phyloP scores from a whole-genome alignment of 2,329 filamentous ascomycete species.

The Aureobasidium sp. region DNA sequence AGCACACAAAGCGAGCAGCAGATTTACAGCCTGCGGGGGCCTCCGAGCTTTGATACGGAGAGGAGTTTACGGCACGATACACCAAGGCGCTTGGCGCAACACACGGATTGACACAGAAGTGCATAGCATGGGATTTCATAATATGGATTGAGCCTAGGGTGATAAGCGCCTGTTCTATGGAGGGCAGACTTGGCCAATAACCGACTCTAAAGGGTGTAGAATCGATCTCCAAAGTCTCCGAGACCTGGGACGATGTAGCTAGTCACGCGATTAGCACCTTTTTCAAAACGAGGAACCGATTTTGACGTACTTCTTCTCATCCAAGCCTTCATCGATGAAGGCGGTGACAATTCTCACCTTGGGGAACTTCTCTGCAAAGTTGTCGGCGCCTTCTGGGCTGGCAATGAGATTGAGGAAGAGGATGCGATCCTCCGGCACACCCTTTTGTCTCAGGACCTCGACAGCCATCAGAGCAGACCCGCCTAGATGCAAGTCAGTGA shows the following conservation, averaged over 20 bases:
- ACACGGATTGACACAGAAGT: neutral
- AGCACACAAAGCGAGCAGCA: too few relatives aligned
- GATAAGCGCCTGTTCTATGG: neutral
- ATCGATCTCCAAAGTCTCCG: conserved; percentile 91
- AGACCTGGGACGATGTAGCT: conserved; percentile 94
- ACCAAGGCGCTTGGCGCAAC: conserved; percentile 3
- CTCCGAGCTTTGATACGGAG: conserved; percentile 8
- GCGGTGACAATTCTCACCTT: conserved; percentile 87
- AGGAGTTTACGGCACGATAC: conserved; percentile 11
- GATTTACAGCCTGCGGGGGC: neutral
- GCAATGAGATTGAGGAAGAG: conserved; percentile 95
- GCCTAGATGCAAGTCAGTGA: conserved; percentile 42
- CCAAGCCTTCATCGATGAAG: conserved; percentile 91
- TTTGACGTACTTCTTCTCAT: conserved; percentile 85
- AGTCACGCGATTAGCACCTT: conserved; percentile 28
- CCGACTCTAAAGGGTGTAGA: conserved; percentile 70
- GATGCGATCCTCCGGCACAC: conserved; percentile 90
- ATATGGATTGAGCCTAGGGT: neutral
- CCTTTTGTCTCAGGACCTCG: conserved; percentile 79
- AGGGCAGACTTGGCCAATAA: neutral
- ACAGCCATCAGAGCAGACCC: conserved; percentile 97
- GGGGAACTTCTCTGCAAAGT: conserved; percentile 83
- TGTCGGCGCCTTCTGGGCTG: conserved; percentile 85
- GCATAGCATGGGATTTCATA: neutral
- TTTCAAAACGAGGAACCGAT: neutral